A percentile compares a stretch with the other conserved stretches of the same genome.
Evolutionary conservation across 2,329 filamentous ascomycete species (phyloP).

Genomic region (Ceratocystis destructans): DNA sequence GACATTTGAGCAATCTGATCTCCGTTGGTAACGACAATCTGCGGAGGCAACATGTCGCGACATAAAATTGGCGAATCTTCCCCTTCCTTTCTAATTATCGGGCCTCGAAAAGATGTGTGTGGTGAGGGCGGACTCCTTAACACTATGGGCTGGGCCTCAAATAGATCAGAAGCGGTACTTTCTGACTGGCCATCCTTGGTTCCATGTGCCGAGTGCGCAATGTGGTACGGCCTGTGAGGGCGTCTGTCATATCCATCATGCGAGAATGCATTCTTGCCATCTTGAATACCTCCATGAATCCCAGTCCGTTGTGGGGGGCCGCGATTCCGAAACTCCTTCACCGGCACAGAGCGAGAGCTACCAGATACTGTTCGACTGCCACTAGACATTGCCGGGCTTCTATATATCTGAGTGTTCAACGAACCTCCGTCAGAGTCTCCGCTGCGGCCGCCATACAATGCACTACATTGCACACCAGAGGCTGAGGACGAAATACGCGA

Average conservation of each 20-base stretch:
- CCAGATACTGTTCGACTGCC: conserved; percentile 1
- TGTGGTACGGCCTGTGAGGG: conserved; percentile 11
- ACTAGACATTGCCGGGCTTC: not conserved
- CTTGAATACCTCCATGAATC: not conserved
- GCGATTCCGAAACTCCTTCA: conserved; percentile 3
- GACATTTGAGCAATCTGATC: conserved; percentile 2
- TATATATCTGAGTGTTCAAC: not conserved
- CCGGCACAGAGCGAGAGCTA: conserved; percentile 1
- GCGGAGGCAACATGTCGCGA: not conserved
- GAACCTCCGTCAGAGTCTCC: conserved; percentile 5
- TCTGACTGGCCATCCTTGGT: not conserved
- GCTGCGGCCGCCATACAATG: not conserved
- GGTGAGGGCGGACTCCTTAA: not conserved
- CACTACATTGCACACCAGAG: not conserved
- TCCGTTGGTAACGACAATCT: not conserved
- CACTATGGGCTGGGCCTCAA: not conserved
- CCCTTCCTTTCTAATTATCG: not conserved
- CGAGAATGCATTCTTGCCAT: not conserved
- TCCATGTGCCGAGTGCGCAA: not conserved
- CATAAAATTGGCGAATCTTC: not conserved
- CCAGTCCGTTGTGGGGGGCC: conserved; percentile 9
- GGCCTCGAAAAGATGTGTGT: not conserved
- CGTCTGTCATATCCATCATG: conserved; percentile 10
- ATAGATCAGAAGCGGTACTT: conserved; percentile 2
- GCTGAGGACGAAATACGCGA: conserved; percentile 9